These are phyloP conservation scores for Rhizopogon roseolus DNA, from an alignment of 768 basidiomycete genomes.

Conservation along the genomic window DNA sequence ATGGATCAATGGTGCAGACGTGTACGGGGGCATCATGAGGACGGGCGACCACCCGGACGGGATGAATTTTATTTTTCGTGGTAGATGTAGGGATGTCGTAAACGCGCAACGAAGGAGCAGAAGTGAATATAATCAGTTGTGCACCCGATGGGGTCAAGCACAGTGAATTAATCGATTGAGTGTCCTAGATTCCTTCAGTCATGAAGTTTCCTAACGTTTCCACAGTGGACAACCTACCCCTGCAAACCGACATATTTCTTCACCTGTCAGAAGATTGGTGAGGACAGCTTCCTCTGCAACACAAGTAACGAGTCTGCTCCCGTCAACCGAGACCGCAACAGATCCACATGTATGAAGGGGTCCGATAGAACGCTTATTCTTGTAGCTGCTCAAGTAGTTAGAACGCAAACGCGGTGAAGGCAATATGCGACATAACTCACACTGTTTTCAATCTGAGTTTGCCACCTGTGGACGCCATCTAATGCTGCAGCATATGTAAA, in stretches of 20 bases:
- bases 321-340: conserved; percentile 75
- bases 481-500: neutral
- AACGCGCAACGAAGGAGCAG: conserved; percentile 75
- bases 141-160: conserved; percentile 73
- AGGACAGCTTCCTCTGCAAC: conserved; percentile 82
- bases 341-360: conserved; percentile 90
- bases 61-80: conserved; percentile 50
- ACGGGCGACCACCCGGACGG: conserved; percentile 69
- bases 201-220: neutral
- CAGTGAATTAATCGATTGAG: conserved; percentile 78
- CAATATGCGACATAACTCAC: neutral
- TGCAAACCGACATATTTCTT: conserved; percentile 73
- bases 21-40: conserved; percentile 95
- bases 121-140: conserved; percentile 76
- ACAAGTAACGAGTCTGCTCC: conserved; percentile 76
- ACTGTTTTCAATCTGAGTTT: conserved; percentile 1
- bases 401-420: neutral
- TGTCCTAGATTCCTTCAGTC: conserved; percentile 51
- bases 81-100: conserved; percentile 66
- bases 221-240: conserved; percentile 54
- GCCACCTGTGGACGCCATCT: neutral
- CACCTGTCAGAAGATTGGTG: conserved; percentile 73
- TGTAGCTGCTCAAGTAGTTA: conserved; percentile 47
- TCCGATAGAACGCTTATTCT: conserved; percentile 64
- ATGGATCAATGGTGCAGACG: conserved; percentile 78